phyloP scores from a whole-genome alignment of 352 stramenopile species.

The Albugo candida region DNA sequence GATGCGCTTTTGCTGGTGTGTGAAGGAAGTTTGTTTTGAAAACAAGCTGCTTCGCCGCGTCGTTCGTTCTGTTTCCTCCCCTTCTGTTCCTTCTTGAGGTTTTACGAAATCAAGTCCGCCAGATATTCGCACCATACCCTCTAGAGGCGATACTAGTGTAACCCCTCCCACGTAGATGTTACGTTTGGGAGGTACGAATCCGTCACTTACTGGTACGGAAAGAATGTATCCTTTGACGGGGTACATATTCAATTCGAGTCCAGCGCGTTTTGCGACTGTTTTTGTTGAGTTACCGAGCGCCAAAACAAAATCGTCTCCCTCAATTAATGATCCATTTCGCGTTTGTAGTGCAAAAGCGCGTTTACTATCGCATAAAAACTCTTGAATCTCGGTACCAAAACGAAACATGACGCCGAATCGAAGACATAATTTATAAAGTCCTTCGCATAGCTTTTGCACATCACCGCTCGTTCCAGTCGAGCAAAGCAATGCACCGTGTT shows the following conservation, averaged over 20 bases:
- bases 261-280: conserved; percentile 36
- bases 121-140: conserved; percentile 48
- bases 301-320: conserved; percentile 74
- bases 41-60: too few relatives aligned
- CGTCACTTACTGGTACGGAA: conserved; percentile 47
- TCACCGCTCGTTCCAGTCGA: conserved; percentile 71
- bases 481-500: conserved; percentile 47
- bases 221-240: conserved; percentile 74
- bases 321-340: conserved; percentile 55
- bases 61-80: too few relatives aligned
- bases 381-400: conserved; percentile 65
- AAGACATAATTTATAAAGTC: conserved; percentile 57
- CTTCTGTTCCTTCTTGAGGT: conserved; percentile 27
- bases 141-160: conserved; percentile 53
- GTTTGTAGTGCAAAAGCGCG: conserved; percentile 66
- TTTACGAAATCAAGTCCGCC: conserved; percentile 62
- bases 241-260: conserved; percentile 64
- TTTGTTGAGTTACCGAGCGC: conserved; percentile 62
- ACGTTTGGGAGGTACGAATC: conserved; percentile 41
- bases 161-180: conserved; percentile 71
- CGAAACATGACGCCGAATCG: conserved; percentile 77
- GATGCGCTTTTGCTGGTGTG: conserved; percentile 27
- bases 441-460: conserved; percentile 77
- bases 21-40: too few relatives aligned
- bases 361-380: conserved; percentile 58